A percentile compares a stretch with the other conserved stretches of the same genome.
Evolutionary conservation across 768 basidiomycete genomes (phyloP).

Genomic region (Pleurotus pulmonarius): DNA sequence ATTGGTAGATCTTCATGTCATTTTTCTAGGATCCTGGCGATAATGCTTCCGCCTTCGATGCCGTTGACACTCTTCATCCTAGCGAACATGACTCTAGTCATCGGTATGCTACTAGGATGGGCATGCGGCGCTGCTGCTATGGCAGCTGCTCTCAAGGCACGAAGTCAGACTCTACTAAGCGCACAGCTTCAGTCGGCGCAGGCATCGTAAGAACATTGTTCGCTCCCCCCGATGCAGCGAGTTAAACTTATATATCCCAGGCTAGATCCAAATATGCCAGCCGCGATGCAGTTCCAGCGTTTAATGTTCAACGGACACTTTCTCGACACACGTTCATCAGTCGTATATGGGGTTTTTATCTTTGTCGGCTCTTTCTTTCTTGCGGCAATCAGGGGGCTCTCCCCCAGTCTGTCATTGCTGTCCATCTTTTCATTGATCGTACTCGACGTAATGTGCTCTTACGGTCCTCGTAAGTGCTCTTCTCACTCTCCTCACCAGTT

Average conservation of each 20-base stretch:
- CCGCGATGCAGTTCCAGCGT: conserved; percentile 24
- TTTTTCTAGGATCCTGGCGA: no score
- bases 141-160: conserved; percentile 33
- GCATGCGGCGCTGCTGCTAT: conserved; percentile 42
- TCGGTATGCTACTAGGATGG: conserved; percentile 45
- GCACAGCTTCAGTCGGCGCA: conserved; percentile 29
- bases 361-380: conserved; percentile 39
- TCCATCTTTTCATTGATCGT: conserved; percentile 43
- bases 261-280: conserved; percentile 13
- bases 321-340: conserved; percentile 38
- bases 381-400: conserved; percentile 31
- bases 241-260: no score
- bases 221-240: background rate
- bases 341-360: conserved; percentile 40
- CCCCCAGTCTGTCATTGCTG: conserved; percentile 35
- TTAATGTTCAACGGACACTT: conserved; percentile 35
- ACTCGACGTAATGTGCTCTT: conserved; percentile 36
- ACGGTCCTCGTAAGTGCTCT: conserved; percentile 10
- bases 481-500: no score
- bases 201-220: conserved; percentile 26
- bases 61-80: background rate
- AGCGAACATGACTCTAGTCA: conserved; percentile 27
- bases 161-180: conserved; percentile 30
- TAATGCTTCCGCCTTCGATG: conserved; percentile 6
- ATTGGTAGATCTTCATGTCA: no score